These are phyloP conservation scores for Nepenthes mirabilis DNA, from an alignment of 148 eudicot species.

Conservation along the genomic window DNA sequence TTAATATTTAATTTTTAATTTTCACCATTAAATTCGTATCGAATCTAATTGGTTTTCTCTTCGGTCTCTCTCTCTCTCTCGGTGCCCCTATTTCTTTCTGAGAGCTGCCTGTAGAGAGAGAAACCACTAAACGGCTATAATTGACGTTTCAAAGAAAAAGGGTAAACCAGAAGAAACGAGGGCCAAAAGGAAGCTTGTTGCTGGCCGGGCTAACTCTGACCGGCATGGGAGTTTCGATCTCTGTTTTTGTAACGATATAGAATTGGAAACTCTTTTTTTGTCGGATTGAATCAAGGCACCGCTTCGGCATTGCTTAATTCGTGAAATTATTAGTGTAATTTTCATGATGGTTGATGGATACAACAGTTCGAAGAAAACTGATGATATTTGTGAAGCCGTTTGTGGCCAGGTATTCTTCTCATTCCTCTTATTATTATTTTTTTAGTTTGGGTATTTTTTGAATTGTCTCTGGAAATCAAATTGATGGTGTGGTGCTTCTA, in stretches of 20 bases:
- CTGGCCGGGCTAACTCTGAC: neutral
- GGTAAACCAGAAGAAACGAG: neutral
- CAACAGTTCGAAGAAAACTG: slow-evolving; percentile 49
- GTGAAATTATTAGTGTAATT: neutral
- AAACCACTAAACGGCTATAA: slow-evolving; percentile 20
- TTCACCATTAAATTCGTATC: too few relatives aligned
- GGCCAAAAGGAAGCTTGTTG: neutral
- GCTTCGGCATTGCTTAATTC: neutral
- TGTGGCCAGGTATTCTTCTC: slow-evolving; percentile 45
- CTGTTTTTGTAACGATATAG: too few relatives aligned
- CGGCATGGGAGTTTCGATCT: too few relatives aligned
- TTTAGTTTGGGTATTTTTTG: neutral
- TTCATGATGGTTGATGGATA: slow-evolving; percentile 33
- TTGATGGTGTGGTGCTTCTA: too few relatives aligned
- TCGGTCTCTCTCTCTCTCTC: too few relatives aligned
- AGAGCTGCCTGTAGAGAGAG: neutral
- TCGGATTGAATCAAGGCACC: too few relatives aligned
- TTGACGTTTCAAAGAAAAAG: neutral
- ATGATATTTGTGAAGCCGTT: slow-evolving; percentile 36
- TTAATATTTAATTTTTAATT: too few relatives aligned
- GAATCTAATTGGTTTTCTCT: too few relatives aligned
- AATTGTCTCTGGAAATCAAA: neutral
- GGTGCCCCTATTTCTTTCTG: too few relatives aligned
- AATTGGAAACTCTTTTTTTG: too few relatives aligned
- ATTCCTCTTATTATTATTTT: neutral